Conservation (phyloP, 148 eudicot species). For the Linanthus parryae region DNA sequence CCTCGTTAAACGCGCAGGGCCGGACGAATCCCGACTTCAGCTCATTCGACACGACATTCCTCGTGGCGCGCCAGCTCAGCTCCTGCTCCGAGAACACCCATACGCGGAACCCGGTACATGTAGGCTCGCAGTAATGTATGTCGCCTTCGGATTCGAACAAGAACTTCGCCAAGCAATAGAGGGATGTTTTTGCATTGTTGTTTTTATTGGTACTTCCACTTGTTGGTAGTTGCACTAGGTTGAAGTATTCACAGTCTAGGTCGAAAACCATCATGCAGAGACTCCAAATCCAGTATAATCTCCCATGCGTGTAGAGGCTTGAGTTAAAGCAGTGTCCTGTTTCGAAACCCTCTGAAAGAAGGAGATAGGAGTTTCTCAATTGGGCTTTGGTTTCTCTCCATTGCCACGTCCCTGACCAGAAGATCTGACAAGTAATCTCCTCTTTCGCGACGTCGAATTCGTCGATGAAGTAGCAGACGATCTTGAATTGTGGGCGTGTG, state of each 20-base stretch:
- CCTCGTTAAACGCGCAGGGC: conserved; percentile 16
- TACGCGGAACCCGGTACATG: not conserved
- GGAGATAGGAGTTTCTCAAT: not conserved
- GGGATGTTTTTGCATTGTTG: not conserved
- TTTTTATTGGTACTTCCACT: too few relatives aligned
- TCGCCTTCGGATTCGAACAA: conserved; percentile 6
- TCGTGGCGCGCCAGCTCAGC: not conserved
- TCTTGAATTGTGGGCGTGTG: not conserved
- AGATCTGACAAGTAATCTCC: conserved; percentile 5
- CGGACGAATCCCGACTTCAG: not conserved
- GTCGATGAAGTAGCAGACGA: conserved; percentile 4
- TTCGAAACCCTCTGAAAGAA: conserved; percentile 5
- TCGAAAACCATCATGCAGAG: conserved; percentile 15
- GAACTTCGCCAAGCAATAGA: not conserved
- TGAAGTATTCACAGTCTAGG: conserved; percentile 1
- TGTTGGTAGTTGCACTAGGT: conserved; percentile 7
- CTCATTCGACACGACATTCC: not conserved
- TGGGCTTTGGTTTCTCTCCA: conserved; percentile 10
- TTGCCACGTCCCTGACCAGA: not conserved
- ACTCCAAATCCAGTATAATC: conserved; percentile 12
- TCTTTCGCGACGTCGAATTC: not conserved
- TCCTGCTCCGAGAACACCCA: not conserved
- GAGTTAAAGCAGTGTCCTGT: not conserved
- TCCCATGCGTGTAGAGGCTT: not conserved
- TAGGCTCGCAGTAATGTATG: not conserved